Evolutionary conservation across 768 basidiomycete species (phyloP), one percentile per base, ranked within the genome.

Genomic region (Galerina marginata): DNA sequence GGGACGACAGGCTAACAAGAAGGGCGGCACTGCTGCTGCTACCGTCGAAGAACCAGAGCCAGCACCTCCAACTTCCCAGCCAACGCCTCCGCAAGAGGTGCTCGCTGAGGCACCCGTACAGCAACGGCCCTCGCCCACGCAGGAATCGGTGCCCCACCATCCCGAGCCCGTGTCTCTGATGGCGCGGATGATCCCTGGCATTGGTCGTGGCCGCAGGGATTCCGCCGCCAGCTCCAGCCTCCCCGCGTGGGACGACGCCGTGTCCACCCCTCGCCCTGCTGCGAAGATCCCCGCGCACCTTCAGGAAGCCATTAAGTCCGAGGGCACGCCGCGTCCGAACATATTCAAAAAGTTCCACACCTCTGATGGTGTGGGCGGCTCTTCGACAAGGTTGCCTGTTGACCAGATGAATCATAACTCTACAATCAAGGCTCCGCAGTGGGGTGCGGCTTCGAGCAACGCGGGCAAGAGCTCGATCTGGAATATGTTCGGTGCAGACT

Each of bases 1-100:
- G 53, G 72, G 72, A 39, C 73, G 72, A 6, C 74, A 69, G 49
- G 65, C 60, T n/a, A 52, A 58, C 33, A 58, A 61, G 51, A 71
- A 69, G 55, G 70, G 70, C 37, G 60, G 58, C 14, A 59, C 50
- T 33, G 38, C 47, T n/a, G 60, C 53, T 7, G 3, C 14, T 20
- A 36, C 39, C 49, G 54, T 40, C 20, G 58, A 63, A 38, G 64
- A 57, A 59, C 59, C 56, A 0, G 72, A 67, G 45, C 48, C 64
- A 2, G 65, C 67, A 29, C 16, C 57, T 14, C 59, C 45, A 16
- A 23, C 33, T 14, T 6, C 26, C 23, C 53, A 49, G 6, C 7
- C 29, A 33, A 33, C 54, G 46, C 26, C 40, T 29, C 20, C 58
- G 23, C 40, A 44, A 39, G 43, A 44, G 14, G 58, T 48, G 16